Evolutionary conservation across 108 stramenopile genomes (phyloP).

Genomic region (Conticribra weissflogii): DNA sequence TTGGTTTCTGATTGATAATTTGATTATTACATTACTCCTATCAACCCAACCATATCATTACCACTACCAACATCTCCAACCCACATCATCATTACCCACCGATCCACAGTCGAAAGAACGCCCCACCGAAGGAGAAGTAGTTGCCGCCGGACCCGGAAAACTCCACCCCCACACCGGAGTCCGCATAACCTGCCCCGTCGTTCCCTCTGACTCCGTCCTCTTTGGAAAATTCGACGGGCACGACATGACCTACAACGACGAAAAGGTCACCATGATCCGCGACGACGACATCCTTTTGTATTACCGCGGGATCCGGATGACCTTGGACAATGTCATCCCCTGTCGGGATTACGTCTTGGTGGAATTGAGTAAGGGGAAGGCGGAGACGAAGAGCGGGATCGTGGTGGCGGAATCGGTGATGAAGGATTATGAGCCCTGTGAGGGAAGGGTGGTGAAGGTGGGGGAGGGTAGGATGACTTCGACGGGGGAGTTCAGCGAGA

Average conservation of each 20-base stretch:
- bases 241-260: slow-evolving; percentile 89
- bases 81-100: too few species aligned
- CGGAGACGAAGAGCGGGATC: slow-evolving; percentile 83
- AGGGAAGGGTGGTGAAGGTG: slow-evolving; percentile 91
- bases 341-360: slow-evolving; percentile 92
- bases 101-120: slow-evolving; percentile 76
- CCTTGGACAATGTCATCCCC: slow-evolving; percentile 78
- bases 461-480: slow-evolving; percentile 91
- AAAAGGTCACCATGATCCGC: slow-evolving; percentile 89
- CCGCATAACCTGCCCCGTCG: slow-evolving; percentile 83
- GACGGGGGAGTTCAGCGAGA: slow-evolving; percentile 73
- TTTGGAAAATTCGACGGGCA: slow-evolving; percentile 95
- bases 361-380: slow-evolving; percentile 63
- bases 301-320: slow-evolving; percentile 87
- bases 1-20: too few species aligned
- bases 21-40: too few species aligned
- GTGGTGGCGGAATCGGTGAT: slow-evolving; percentile 84
- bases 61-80: too few species aligned
- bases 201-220: slow-evolving; percentile 78
- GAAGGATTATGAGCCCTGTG: slow-evolving; percentile 72
- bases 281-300: slow-evolving; percentile 93
- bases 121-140: slow-evolving; percentile 88
- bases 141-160: slow-evolving; percentile 91
- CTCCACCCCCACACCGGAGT: slow-evolving; percentile 89
- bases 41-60: too few species aligned